Evolutionary conservation across 78 protist species (phyloP), one percentile per base, ranked within the genome.

Genomic region (Diacronema lutheri): DNA sequence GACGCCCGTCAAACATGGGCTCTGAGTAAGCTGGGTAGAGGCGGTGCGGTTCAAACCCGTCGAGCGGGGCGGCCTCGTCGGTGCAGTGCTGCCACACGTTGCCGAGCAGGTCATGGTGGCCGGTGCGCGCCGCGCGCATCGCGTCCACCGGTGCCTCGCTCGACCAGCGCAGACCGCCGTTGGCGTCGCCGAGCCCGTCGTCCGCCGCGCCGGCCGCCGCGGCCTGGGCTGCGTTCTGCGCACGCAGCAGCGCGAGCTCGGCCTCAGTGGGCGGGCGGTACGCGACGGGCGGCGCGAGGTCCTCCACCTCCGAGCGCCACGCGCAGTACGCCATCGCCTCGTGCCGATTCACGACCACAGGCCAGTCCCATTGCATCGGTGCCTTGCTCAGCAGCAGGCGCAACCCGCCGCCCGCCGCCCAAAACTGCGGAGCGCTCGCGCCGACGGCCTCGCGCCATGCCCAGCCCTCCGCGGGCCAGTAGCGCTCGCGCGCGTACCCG

Each of bases 11-110:
- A 61, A 87, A 89, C 55, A 68, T 38, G 23, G 94, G 94, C 58
- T 58, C 61, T 33, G 94, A 89, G 81, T 88, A 92, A 72, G 88
- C 94, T 19, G 85, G 87, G 88, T 92, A 92, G 73, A 60, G n/a
- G 25, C 77, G 84, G 57, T 84, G 89, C 61, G 73, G 74, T 55
- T 58, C 0, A 72, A 89, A 92, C 41, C 88, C 90, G 23, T 13
- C 62, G n/a, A 89, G 55, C 25, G 94, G 88, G 74, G 13, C 13
- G 31, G 65, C 25, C 50, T 1, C 73, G 26, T 94, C 89, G 46
- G 84, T 83, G 69, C 79, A 40, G 71, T 58, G 73, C 65, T 86
- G 76, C 92, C 92, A 92, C 33, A 81, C 92, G 60, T 88, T 92
- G 26, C 94, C 94, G 10, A 85, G 16, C 50, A 44, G 60, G 83